phyloP scores from a whole-genome alignment of 2,329 filamentous ascomycete species.

The Clonostachys chloroleuca region DNA sequence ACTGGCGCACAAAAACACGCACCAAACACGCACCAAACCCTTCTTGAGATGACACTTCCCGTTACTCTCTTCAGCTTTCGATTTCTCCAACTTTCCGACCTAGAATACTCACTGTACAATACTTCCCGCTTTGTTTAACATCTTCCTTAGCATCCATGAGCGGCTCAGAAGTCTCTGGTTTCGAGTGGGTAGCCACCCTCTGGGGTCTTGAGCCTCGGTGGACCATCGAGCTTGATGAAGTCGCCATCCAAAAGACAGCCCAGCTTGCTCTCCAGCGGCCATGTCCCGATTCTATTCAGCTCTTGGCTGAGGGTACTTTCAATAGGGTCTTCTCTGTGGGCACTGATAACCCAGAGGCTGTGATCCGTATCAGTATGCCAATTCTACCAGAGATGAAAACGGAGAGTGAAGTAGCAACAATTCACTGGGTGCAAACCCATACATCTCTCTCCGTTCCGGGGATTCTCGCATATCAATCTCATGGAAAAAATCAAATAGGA shows the following conservation, averaged over 20 bases:
- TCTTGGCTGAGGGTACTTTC: not conserved
- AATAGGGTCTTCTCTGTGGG: not conserved
- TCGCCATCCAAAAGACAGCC: not conserved
- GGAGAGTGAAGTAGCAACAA: constrained; percentile 14
- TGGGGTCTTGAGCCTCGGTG: too few relatives aligned
- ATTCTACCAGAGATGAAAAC: not conserved
- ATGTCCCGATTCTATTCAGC: not conserved
- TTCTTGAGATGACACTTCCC: too few relatives aligned
- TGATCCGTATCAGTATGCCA: not conserved
- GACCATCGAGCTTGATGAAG: not conserved
- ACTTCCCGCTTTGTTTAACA: too few relatives aligned
- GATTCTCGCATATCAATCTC: constrained; percentile 13
- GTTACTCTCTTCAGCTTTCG: too few relatives aligned
- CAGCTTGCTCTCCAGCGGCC: not conserved
- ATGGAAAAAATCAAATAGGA: constrained; percentile 21
- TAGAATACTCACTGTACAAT: too few relatives aligned
- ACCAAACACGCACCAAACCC: too few relatives aligned
- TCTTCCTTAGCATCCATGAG: too few relatives aligned
- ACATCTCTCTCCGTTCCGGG: constrained; percentile 20
- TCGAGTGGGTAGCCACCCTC: too few relatives aligned
- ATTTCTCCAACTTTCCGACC: too few relatives aligned
- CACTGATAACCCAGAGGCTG: not conserved
- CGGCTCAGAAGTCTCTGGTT: too few relatives aligned
- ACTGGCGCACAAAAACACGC: too few relatives aligned
- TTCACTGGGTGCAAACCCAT: constrained; percentile 17